Base-by-base conservation (phyloP, 108 stramenopile genomes). In the Cyclotella atomus region DNA sequence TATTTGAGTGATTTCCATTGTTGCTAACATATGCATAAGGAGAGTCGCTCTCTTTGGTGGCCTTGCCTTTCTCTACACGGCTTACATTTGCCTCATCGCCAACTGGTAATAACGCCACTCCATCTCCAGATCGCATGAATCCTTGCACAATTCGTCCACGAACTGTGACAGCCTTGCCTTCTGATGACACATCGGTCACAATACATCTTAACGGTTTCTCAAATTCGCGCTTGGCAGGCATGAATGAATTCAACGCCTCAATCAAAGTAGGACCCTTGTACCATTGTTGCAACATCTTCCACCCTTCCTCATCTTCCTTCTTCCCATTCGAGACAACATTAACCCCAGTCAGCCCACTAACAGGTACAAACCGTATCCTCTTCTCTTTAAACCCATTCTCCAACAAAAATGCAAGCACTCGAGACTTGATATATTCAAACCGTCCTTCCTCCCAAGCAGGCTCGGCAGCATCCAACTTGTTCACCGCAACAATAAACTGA, bases 101-200 rank as follows among this genome's bases (percentile, higher is more conserved):
- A 35, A 91, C 78, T 0, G 97, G 97, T 57, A 93, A 70, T 6
- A 96, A 87, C 27, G 81, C 62, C 35, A 96, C 89, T 28, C 54
- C 69, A 44, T 94, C 91, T 41, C 93, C 85, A 1, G 54, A 68
- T 33, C 82, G 55, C 33, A 95, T 50, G 36, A 92, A 86, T 16
- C 97, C 97, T 65, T 91, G 90, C 15, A 86, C 89, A 30, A 94
- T 86, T 62, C 90, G 82, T 46, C 90, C 91, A 9, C 88, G 78
- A 2, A 79, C 84, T 2, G 88, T 83, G 8, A 94, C 84, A 50
- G 88, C 86, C 70, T 91, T 89, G 24, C 90, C 90, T 76, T 91
- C 87, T 27, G 87, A 65, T 52, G 83, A 91, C 23, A 96, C 78
- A 71, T 96, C 95, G 0, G 68, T 73, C 1, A 83, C 63, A 64